These are phyloP conservation scores for Novymonas esmeraldas DNA, from an alignment of 208 protist genomes.

Conservation along the genomic window DNA sequence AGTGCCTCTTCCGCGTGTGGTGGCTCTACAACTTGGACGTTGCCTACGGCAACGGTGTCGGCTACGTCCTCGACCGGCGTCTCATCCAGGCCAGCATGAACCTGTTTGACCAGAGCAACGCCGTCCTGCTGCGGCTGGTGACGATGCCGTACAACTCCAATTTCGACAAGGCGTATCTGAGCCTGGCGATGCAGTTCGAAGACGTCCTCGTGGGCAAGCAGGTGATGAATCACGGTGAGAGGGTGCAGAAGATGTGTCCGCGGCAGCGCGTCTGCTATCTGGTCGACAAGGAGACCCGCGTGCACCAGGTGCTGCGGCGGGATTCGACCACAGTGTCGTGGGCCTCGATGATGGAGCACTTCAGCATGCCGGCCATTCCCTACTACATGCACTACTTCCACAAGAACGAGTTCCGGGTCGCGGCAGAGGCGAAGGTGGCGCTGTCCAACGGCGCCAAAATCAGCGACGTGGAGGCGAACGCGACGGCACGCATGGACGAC, in stretches of 20 bases:
- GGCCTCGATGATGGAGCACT: background rate
- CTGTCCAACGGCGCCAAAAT: too few species aligned
- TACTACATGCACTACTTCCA: constrained; percentile 1
- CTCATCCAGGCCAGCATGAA: background rate
- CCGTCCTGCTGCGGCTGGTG: background rate
- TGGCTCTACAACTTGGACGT: background rate
- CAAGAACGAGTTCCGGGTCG: background rate
- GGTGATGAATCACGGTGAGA: background rate
- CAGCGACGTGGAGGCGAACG: too few species aligned
- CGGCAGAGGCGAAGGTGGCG: background rate
- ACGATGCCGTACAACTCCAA: background rate
- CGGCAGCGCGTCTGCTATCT: background rate
- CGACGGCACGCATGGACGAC: too few species aligned
- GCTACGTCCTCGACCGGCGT: background rate
- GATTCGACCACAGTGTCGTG: background rate
- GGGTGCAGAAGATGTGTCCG: background rate
- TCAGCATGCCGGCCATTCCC: background rate
- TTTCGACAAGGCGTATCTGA: background rate
- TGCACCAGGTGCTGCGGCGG: background rate
- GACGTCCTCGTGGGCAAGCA: background rate
- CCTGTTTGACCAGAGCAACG: background rate
- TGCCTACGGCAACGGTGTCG: background rate
- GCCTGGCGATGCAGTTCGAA: background rate
- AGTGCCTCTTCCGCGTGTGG: background rate
- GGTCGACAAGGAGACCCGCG: background rate